These are phyloP conservation scores for Dalbergia cochinchinensis DNA, from an alignment of 306 rosid species.

Conservation along the genomic window DNA sequence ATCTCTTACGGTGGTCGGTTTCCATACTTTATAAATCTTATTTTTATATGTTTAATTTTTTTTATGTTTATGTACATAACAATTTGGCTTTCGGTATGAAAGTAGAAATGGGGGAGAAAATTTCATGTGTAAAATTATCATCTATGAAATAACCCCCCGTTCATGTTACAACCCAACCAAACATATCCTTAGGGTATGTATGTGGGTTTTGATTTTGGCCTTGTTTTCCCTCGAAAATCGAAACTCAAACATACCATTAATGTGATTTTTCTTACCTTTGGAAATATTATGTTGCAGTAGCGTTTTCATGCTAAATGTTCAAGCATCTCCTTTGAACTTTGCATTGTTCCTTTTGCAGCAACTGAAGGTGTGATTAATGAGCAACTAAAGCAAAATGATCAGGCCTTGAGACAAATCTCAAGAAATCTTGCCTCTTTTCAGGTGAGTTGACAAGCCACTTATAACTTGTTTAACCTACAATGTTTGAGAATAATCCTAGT, in stretches of 20 bases:
- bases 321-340: slow-evolving; percentile 17
- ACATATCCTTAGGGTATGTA: too few relatives aligned
- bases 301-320: not conserved
- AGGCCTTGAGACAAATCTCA: slow-evolving; percentile 41
- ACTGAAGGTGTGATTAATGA: slow-evolving; percentile 30
- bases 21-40: not conserved
- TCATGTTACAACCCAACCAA: too few relatives aligned
- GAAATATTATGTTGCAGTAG: not conserved
- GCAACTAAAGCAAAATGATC: slow-evolving; percentile 38
- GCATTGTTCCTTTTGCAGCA: slow-evolving; percentile 29
- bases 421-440: slow-evolving; percentile 35
- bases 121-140: too few relatives aligned
- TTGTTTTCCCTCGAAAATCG: too few relatives aligned
- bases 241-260: too few relatives aligned
- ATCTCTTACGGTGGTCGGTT: slow-evolving; percentile 60
- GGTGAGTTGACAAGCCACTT: slow-evolving; percentile 26
- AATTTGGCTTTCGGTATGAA: too few relatives aligned
- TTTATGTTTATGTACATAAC: not conserved
- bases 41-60: not conserved
- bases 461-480: not conserved
- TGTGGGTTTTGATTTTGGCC: too few relatives aligned
- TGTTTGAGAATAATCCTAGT: not conserved
- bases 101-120: too few relatives aligned
- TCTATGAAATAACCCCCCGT: too few relatives aligned
- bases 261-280: not conserved